These are phyloP conservation scores for Geotrichum siamense DNA, from an alignment of 1,139 yeast genomes.

Conservation along the genomic window DNA sequence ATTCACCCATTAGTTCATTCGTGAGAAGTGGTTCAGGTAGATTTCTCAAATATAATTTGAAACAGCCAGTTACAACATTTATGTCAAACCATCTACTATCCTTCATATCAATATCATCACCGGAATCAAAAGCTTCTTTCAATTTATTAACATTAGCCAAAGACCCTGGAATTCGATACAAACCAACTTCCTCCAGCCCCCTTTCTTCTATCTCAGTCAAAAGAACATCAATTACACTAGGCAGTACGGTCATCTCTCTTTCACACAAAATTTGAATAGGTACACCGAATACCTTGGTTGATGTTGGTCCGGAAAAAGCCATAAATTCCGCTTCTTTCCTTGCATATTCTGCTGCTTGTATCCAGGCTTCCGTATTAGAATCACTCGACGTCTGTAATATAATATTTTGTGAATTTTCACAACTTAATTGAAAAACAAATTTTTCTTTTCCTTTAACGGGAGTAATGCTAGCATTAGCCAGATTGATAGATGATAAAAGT, in stretches of 20 bases:
- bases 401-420: constrained; percentile 43
- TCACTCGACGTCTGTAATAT: constrained; percentile 59
- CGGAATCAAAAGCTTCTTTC: constrained; percentile 65
- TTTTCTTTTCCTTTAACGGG: constrained; percentile 25
- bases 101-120: constrained; percentile 58
- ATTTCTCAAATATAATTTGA: constrained; percentile 78
- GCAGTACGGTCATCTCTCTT: constrained; percentile 57
- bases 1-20: constrained; percentile 47
- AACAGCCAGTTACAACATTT: constrained; percentile 84
- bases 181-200: constrained; percentile 85
- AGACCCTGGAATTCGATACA: constrained; percentile 89
- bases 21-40: constrained; percentile 82
- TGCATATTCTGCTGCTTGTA: constrained; percentile 40
- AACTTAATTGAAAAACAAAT: constrained; percentile 56
- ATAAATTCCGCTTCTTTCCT: constrained; percentile 39
- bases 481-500: constrained; percentile 48
- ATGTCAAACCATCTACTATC: constrained; percentile 71
- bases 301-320: constrained; percentile 25
- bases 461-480: constrained; percentile 39
- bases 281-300: constrained; percentile 70
- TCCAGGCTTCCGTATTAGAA: constrained; percentile 68
- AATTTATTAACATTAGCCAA: constrained; percentile 66
- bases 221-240: constrained; percentile 56
- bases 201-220: constrained; percentile 70
- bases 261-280: constrained; percentile 70